phyloP scores from a whole-genome alignment of 345 rosid genomes.

The Kandelia obovata region DNA sequence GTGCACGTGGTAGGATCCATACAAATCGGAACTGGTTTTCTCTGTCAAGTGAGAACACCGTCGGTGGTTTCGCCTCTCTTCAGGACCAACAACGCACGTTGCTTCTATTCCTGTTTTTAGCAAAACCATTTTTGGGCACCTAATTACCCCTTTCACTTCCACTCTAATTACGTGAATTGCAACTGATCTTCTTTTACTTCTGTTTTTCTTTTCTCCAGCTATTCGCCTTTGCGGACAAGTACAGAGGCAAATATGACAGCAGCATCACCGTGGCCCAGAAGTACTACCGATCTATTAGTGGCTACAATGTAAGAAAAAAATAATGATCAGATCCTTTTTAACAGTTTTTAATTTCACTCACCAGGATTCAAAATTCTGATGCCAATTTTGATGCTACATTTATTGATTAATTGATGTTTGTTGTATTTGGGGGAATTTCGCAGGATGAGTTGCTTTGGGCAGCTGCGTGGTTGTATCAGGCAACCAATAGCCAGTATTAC shows the following conservation, averaged over 20 bases:
- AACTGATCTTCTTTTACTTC: background rate
- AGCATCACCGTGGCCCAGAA: constrained; percentile 81
- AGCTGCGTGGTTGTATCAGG: constrained; percentile 94
- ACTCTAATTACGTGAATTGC: constrained; percentile 14
- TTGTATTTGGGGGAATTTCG: constrained; percentile 2
- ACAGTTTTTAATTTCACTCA: too few species aligned
- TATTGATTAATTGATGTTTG: background rate
- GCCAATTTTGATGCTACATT: background rate
- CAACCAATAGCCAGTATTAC: constrained; percentile 67
- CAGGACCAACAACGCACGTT: background rate
- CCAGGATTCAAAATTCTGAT: too few species aligned
- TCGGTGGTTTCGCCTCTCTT: constrained; percentile 26
- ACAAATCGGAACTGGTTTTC: background rate
- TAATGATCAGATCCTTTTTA: background rate
- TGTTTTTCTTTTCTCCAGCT: constrained; percentile 42
- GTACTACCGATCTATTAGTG: constrained; percentile 81
- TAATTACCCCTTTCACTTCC: constrained; percentile 3
- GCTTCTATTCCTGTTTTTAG: background rate
- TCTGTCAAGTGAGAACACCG: constrained; percentile 30
- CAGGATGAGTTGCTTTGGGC: constrained; percentile 98
- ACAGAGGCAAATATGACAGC: constrained; percentile 95
- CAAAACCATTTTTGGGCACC: background rate
- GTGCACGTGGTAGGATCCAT: constrained; percentile 28
- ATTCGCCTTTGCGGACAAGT: constrained; percentile 88
- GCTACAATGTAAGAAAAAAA: constrained; percentile 62